phyloP scores from a whole-genome alignment of 805 yeast species.

The Saccharomyces jurei region DNA sequence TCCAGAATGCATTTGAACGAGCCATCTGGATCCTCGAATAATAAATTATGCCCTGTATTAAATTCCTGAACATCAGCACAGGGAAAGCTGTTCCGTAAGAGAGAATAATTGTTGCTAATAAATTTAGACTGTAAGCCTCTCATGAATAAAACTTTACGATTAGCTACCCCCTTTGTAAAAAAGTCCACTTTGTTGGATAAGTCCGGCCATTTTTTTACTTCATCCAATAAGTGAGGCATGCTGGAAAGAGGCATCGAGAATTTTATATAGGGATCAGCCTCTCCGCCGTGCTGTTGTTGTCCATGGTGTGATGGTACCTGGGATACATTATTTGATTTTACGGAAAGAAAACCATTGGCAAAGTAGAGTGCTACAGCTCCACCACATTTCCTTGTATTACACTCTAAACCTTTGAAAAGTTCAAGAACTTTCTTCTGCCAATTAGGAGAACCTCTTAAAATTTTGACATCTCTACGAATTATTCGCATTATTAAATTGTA shows the following conservation, averaged over 20 bases:
- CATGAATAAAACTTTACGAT: conserved; percentile 36
- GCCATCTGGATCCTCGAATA: conserved; percentile 22
- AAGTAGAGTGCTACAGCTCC: conserved; percentile 18
- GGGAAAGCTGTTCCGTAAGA: conserved; percentile 20
- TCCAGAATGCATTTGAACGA: conserved; percentile 11
- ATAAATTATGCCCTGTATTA: conserved; percentile 26
- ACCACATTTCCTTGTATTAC: conserved; percentile 10
- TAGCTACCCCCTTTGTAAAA: conserved; percentile 4
- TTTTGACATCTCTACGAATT: conserved; percentile 12
- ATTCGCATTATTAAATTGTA: conserved; percentile 18
- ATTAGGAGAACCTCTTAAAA: conserved; percentile 14
- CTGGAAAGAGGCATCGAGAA: conserved; percentile 17
- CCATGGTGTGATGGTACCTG: conserved; percentile 2
- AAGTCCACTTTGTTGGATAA: conserved; percentile 4
- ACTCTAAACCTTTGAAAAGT: conserved; percentile 13
- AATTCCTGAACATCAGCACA: conserved; percentile 19
- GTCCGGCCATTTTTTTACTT: conserved; percentile 20
- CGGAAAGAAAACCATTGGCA: conserved; percentile 21
- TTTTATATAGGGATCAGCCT: conserved; percentile 12
- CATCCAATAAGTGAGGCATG: conserved; percentile 22
- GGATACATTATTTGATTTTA: conserved; percentile 14
- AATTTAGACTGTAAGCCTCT: conserved; percentile 38
- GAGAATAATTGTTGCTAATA: conserved; percentile 28
- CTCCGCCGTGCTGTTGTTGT: conserved; percentile 3
- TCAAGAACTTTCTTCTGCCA: conserved; percentile 19